Evolutionary conservation across 2,329 filamentous ascomycete genomes (phyloP).

Genomic region (Aspergillus sp.): DNA sequence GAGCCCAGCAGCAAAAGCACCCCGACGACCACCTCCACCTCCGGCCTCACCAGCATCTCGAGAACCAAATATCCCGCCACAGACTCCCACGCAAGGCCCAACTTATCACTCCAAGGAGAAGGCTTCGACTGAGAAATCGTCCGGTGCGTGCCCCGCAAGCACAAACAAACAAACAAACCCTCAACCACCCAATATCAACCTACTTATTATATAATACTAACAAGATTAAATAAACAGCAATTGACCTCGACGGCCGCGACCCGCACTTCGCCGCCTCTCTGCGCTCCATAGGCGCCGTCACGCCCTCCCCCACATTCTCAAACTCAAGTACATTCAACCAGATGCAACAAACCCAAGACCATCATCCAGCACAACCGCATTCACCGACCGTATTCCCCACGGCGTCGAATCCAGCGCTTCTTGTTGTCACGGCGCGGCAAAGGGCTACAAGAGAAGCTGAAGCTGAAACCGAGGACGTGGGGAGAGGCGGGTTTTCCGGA

Average conservation of each 20-base stretch:
- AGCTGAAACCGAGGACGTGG: conserved; percentile 52
- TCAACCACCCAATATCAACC: conserved; percentile 4
- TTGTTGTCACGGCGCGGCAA: conserved; percentile 53
- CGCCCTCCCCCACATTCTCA: conserved; percentile 57
- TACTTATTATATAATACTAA: neutral
- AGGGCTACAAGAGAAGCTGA: conserved; percentile 55
- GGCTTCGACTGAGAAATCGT: conserved; percentile 32
- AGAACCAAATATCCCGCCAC: conserved; percentile 35
- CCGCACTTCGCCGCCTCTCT: conserved; percentile 78
- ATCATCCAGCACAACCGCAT: neutral
- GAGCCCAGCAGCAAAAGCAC: neutral
- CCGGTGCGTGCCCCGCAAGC: conserved; percentile 27
- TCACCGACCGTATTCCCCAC: conserved; percentile 35
- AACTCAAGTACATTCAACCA: conserved; percentile 52
- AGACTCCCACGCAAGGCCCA: conserved; percentile 9
- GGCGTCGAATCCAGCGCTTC: conserved; percentile 54
- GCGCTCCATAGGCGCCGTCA: conserved; percentile 61
- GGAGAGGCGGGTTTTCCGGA: conserved; percentile 39
- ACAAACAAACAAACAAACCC: neutral
- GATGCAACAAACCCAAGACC: neutral
- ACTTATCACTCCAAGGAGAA: conserved; percentile 37
- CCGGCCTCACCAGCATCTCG: conserved; percentile 34
- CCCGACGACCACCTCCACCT: conserved; percentile 26
- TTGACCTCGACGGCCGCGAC: conserved; percentile 62
- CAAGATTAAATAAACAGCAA: conserved; percentile 38